phyloP scores from a whole-genome alignment of 2,329 filamentous ascomycete genomes.

The Dothistroma septosporum region DNA sequence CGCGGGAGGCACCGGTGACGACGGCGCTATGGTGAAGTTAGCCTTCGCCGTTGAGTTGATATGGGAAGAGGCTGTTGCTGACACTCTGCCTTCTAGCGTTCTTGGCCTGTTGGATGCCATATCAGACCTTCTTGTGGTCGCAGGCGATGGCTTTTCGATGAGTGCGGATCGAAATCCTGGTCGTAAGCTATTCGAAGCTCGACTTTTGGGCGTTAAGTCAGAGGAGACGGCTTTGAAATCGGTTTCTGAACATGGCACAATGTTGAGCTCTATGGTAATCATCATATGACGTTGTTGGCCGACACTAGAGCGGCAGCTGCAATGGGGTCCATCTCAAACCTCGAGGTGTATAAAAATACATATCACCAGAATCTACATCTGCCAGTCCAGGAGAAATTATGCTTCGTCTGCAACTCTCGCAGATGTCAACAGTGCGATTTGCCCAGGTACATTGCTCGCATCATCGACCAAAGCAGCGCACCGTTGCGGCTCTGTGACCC shows the following conservation, averaged over 20 bases:
- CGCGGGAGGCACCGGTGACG: conserved; percentile 49
- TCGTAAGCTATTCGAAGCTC: too few relatives aligned
- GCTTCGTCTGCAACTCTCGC: too few relatives aligned
- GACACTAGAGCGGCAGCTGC: background rate
- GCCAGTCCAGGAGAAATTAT: too few relatives aligned
- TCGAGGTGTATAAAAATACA: background rate
- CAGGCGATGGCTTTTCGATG: background rate
- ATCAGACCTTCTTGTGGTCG: background rate
- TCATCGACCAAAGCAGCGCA: too few relatives aligned
- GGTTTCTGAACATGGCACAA: background rate
- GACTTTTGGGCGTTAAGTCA: too few relatives aligned
- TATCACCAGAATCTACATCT: too few relatives aligned
- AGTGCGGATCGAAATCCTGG: too few relatives aligned
- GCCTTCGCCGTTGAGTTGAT: conserved; percentile 4
- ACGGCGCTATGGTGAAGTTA: conserved; percentile 40
- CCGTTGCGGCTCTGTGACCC: too few relatives aligned
- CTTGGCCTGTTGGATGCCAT: conserved; percentile 17
- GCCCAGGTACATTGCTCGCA: too few relatives aligned
- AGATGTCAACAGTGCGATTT: too few relatives aligned
- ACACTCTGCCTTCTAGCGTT: conserved; percentile 27
- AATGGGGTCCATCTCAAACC: background rate
- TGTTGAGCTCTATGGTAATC: background rate
- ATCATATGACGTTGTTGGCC: background rate
- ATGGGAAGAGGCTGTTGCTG: background rate
- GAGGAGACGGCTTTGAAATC: too few relatives aligned